These are phyloP conservation scores for Solanum pinnatisectum DNA, from an alignment of 257 asterid genomes.

Conservation along the genomic window DNA sequence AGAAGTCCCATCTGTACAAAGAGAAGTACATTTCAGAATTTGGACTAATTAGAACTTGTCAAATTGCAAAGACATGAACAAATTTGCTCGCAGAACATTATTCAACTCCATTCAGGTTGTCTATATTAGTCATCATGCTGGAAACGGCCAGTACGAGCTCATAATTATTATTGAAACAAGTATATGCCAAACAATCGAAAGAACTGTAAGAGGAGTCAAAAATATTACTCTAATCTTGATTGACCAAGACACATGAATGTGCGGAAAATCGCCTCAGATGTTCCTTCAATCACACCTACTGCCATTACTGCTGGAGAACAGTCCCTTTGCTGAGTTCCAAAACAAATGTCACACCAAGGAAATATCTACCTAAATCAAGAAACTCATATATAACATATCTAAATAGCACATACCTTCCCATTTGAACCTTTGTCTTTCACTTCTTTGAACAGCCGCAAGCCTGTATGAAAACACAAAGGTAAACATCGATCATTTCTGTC, in stretches of 20 bases:
- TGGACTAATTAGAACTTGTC: background rate
- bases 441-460: conserved; percentile 86
- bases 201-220: background rate
- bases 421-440: conserved; percentile 59
- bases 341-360: background rate
- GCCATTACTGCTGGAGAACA: conserved; percentile 88
- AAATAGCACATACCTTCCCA: conserved; percentile 33
- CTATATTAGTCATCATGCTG: background rate
- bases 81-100: background rate
- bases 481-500: background rate
- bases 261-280: conserved; percentile 74
- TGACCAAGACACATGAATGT: conserved; percentile 74
- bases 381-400: background rate
- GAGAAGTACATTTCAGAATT: background rate
- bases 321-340: conserved; percentile 44
- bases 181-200: background rate
- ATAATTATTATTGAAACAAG: background rate
- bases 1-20: conserved; percentile 85
- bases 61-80: background rate
- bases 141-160: background rate
- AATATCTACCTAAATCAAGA: background rate
- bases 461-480: conserved; percentile 19
- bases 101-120: background rate
- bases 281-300: conserved; percentile 73
- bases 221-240: conserved; percentile 79